phyloP scores from a whole-genome alignment of 2,329 filamentous ascomycete genomes.

The Ceratocystis albifundus region DNA sequence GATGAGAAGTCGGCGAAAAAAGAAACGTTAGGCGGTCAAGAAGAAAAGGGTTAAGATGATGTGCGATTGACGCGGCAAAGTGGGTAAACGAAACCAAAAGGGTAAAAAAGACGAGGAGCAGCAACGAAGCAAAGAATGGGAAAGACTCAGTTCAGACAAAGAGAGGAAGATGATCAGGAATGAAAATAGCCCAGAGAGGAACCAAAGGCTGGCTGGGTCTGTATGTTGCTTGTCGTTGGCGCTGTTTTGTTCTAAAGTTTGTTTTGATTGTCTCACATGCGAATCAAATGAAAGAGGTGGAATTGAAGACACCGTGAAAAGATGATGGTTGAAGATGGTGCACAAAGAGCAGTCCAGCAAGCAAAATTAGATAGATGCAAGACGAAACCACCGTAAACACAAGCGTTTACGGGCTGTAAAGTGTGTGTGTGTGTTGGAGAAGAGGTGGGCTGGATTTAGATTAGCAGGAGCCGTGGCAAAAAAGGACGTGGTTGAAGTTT shows the following conservation, averaged over 20 bases:
- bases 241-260: background rate
- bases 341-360: background rate
- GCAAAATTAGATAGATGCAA: background rate
- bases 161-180: background rate
- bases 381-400: background rate
- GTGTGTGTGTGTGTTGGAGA: background rate
- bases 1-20: slow-evolving; percentile 1
- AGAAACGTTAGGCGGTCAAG: slow-evolving; percentile 7
- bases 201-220: background rate
- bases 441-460: background rate
- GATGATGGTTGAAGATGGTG: background rate
- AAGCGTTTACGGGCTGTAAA: background rate
- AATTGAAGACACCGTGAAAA: slow-evolving; percentile 2
- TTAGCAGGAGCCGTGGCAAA: background rate
- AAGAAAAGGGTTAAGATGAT: background rate
- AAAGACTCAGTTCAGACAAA: slow-evolving; percentile 4
- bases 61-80: background rate
- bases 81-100: slow-evolving; percentile 6
- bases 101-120: background rate
- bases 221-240: background rate
- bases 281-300: background rate
- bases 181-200: background rate
- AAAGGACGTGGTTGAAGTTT: slow-evolving; percentile 1
- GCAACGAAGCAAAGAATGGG: slow-evolving; percentile 9
- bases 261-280: slow-evolving; percentile 8